phyloP scores from a whole-genome alignment of 73 alveolate genomes.

The Stentor roeselii region DNA sequence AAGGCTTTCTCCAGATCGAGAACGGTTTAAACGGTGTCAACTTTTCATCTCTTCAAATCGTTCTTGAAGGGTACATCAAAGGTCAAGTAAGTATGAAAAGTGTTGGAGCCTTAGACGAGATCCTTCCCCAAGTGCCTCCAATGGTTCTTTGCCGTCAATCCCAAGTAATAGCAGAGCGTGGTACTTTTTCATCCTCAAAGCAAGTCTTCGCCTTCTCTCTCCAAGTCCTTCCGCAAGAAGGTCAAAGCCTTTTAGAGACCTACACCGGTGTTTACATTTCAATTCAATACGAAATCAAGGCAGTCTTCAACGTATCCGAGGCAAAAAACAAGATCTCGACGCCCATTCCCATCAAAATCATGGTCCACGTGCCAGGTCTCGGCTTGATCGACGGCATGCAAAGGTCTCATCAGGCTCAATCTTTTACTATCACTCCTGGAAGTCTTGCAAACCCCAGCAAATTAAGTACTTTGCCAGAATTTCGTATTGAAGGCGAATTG shows the following conservation, averaged over 20 bases:
- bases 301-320: background rate
- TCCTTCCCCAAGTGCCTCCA: constrained; percentile 26
- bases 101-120: constrained; percentile 15
- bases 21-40: constrained; percentile 1
- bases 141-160: background rate
- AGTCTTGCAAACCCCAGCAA: constrained; percentile 9
- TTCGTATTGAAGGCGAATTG: constrained; percentile 20
- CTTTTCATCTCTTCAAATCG: background rate
- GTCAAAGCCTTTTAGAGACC: constrained; percentile 3
- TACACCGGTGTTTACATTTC: constrained; percentile 13
- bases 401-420: background rate
- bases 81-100: constrained; percentile 14
- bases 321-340: background rate
- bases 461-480: background rate
- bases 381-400: constrained; percentile 13
- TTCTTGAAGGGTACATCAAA: background rate
- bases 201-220: background rate
- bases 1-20: background rate
- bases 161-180: background rate
- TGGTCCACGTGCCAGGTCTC: constrained; percentile 8
- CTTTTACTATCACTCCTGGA: constrained; percentile 9
- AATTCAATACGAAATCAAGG: constrained; percentile 18
- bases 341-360: background rate
- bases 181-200: constrained; percentile 7
- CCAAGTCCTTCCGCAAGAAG: background rate